Conservation (phyloP, 2,329 filamentous ascomycete species). For the Pyricularia sp. region DNA sequence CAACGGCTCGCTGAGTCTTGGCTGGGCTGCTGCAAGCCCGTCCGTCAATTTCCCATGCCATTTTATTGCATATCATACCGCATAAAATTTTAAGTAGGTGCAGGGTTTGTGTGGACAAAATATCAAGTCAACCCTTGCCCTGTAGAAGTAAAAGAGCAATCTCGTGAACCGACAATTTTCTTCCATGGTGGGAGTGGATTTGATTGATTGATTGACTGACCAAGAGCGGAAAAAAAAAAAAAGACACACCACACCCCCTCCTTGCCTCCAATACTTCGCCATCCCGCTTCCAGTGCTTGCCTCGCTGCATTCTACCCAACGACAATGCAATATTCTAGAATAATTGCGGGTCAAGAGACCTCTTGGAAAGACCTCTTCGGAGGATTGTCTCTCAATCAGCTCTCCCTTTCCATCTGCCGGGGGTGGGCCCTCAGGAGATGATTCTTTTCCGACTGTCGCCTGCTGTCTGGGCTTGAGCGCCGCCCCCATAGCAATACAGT, state of each 20-base stretch:
- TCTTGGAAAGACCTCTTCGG: constrained; percentile 21
- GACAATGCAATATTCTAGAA: constrained; percentile 26
- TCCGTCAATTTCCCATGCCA: not conserved
- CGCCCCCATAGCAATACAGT: not conserved
- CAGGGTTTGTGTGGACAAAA: not conserved
- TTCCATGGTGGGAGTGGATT: not conserved
- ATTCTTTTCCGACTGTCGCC: not conserved
- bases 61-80: not conserved
- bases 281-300: constrained; percentile 23
- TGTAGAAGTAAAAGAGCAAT: constrained; percentile 2
- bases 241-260: not conserved
- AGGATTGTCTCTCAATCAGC: constrained; percentile 33
- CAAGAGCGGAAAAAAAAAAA: not conserved
- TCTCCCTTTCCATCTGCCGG: constrained; percentile 18
- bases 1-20: not conserved
- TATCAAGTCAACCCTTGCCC: not conserved
- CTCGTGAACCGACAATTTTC: constrained; percentile 4
- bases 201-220: not conserved
- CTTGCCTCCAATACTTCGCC: constrained; percentile 20
- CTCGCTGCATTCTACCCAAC: constrained; percentile 30
- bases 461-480: not conserved
- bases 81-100: not conserved
- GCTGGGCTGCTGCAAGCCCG: not conserved
- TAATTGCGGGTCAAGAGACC: constrained; percentile 29
- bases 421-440: constrained; percentile 4